Evolutionary conservation across 352 stramenopile species (phyloP).

Genomic region (Globisporangium lucens): DNA sequence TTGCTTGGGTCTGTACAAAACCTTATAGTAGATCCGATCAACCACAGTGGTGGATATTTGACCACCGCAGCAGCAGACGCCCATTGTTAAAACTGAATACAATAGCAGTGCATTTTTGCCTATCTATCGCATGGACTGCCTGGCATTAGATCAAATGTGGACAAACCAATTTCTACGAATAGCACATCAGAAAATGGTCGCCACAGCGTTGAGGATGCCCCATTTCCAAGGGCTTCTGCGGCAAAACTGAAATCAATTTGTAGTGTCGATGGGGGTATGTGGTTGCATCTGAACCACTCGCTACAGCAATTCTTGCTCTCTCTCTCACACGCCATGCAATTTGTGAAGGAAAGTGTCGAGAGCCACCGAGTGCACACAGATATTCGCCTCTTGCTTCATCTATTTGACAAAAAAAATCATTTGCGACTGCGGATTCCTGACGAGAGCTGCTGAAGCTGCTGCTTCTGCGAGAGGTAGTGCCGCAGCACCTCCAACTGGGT

Average conservation of each 20-base stretch:
- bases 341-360: neutral
- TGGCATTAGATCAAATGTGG: no score
- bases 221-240: no score
- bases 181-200: no score
- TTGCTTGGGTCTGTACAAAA: neutral
- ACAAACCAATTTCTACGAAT: no score
- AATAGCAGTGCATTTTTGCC: neutral
- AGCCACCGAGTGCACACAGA: neutral
- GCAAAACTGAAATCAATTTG: no score
- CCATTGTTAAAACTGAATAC: neutral
- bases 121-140: no score
- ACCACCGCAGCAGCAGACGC: neutral
- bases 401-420: neutral
- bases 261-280: no score
- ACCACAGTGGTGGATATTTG: neutral
- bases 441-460: conserved; percentile 7
- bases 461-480: conserved; percentile 33
- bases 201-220: no score
- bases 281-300: no score
- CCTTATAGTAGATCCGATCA: neutral
- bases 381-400: neutral
- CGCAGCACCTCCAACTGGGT: conserved; percentile 38
- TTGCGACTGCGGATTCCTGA: neutral
- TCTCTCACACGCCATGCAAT: neutral
- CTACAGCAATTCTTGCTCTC: no score